Evolutionary conservation across 192 early-diverging fungal genomes (phyloP), one percentile per base, ranked within the genome.

Genomic region (Phycomyces nitens): DNA sequence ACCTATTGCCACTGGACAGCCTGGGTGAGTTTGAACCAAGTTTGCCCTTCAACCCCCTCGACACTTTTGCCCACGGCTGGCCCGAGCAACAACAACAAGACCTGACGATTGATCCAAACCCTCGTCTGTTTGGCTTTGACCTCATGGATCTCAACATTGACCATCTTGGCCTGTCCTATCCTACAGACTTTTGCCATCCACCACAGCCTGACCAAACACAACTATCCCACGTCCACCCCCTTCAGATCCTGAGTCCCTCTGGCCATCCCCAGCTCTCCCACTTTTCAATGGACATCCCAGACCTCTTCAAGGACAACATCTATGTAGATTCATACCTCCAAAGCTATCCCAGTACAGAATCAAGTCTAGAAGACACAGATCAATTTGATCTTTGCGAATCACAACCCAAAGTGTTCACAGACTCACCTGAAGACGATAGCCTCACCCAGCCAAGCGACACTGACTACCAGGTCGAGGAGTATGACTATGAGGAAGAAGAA

Each of bases 201-300:
- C n/a, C n/a, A n/a, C n/a, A n/a, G 29, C 29, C 29, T 3, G 12
- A n/a, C 44, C 44, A 47, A 47, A 1, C 44, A 47, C 12, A 59
- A 42, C 41, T 61, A 18, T 61, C 59, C 22, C 47, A 61, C 27
- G 59, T 61, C 0, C 59, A 61, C 16, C 59, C 59, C 16, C 47
- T 61, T n/a, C 43, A 61, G 11, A 61, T 61, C 27, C n/a, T 61
- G 27, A 44, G 43, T 15, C 47, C 59, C 10, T 47, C 44, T 50
- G 62, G 22, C 9, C 62, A 63, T 40, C 29, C 29, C 29, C 29
- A 38, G 41, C 38, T 20, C 38, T 34, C 40, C 41, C 24, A 7
- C 53, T 16, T 53, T 10, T 63, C 52, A 29, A 50, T 55, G 38
- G 44, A 63, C 23, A 21, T 15, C n/a, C 39, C 40, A 15, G 51